Base-by-base conservation (phyloP, 1,139 yeast genomes). In the Hyphopichia fennica region DNA sequence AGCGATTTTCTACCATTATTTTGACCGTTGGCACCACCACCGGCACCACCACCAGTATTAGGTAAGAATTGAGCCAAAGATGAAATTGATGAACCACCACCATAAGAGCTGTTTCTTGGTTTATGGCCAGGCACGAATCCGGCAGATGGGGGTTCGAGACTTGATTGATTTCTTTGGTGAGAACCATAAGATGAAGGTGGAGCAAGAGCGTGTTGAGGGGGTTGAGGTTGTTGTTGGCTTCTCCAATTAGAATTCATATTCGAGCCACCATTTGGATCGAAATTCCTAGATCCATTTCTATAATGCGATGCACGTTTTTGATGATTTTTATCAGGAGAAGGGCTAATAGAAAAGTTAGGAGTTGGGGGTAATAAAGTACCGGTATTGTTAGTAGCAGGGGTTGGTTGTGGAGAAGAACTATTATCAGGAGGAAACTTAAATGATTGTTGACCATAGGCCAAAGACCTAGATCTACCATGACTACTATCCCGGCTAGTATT, bases 121-220 rank as follows among this genome's bases (percentile, higher is more conserved):
- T 87, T 79, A 58, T 88, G 96, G 14, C 96, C 93, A 1, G 95
- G 96, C 14, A 83, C 81, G 56, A 88, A 88, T 27, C 65, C 62
- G 18, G 60, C 59, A 40, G 54, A 66, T 7, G 74, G 81, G 33
- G 81, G 82, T 48, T 77, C 86, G 47, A 81, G 70, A 22, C 58
- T 48, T 3, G 62, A 52, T 31, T 49, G 52, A 41, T 57, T 65
- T 44, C 67, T 58, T 40, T 59, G 70, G 16, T 35, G 38, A n/a
- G 22, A 8, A 14, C 32, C 35, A 11, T 25, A 25, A 10, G 28
- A 25, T 8, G 9, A 8, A 25, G 28, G 28, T 9, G 28, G n/a
- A 25, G 11, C n/a, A 45, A 43, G 40, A 35, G 33, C 36, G 7
- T 27, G 15, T n/a, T n/a, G 30, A 27, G 44, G 44, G 13, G 36